phyloP scores from a whole-genome alignment of 2,329 filamentous ascomycete species.

The Ophiostoma quercus region DNA sequence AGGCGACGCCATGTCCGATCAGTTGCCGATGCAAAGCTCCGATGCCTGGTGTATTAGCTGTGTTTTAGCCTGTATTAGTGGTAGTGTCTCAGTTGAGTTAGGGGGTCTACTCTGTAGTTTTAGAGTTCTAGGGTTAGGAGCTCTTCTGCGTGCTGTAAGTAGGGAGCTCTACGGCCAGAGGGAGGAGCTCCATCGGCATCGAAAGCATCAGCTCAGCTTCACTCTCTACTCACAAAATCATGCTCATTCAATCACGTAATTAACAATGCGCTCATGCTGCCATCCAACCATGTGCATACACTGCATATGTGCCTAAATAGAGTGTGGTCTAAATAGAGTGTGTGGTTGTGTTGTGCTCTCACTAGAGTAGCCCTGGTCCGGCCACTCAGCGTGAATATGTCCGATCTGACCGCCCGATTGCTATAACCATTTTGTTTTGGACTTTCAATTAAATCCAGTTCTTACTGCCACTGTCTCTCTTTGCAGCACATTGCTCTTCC shows the following conservation, averaged over 20 bases:
- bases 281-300: too few relatives aligned
- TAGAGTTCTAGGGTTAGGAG: too few relatives aligned
- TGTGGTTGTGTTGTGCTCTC: too few relatives aligned
- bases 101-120: too few relatives aligned
- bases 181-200: neutral
- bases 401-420: neutral
- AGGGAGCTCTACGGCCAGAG: neutral
- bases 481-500: neutral
- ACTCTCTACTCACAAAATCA: neutral
- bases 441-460: too few relatives aligned
- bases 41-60: neutral
- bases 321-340: too few relatives aligned
- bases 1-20: conserved; percentile 3
- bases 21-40: neutral
- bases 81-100: too few relatives aligned
- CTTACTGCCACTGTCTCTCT: neutral
- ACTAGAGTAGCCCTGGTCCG: neutral
- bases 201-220: neutral
- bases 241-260: neutral
- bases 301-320: neutral
- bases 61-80: neutral
- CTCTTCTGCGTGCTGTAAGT: too few relatives aligned
- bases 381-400: neutral
- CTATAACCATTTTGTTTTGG: neutral
- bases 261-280: neutral